These are phyloP conservation scores for Penicillium digitatum DNA, from an alignment of 2,329 filamentous ascomycete species.

Conservation along the genomic window DNA sequence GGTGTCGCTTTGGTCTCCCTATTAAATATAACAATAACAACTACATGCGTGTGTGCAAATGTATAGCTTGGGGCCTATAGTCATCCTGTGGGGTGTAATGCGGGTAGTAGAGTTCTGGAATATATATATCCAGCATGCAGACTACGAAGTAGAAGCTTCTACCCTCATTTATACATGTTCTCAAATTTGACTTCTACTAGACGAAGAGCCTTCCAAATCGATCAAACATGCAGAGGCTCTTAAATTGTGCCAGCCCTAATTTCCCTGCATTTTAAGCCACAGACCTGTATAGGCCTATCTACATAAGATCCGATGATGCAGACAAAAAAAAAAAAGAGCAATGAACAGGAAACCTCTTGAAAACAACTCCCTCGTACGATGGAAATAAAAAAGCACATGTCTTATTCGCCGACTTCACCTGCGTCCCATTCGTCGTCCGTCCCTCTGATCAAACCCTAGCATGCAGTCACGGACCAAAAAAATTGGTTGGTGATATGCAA, in stretches of 20 bases:
- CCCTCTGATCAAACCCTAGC: constrained; percentile 4
- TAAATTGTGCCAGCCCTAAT: constrained; percentile 2
- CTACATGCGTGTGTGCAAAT: too few relatives aligned
- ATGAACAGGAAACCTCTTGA: constrained; percentile 26
- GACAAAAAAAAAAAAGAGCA: constrained; percentile 18
- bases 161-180: neutral
- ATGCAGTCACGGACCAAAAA: neutral
- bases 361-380: constrained; percentile 34
- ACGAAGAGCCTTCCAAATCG: neutral
- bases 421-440: constrained; percentile 19
- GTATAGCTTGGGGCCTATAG: neutral
- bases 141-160: neutral
- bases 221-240: constrained; percentile 8
- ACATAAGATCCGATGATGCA: constrained; percentile 23
- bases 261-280: constrained; percentile 18
- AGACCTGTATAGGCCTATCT: constrained; percentile 23
- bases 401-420: constrained; percentile 29
- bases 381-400: constrained; percentile 26
- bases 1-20: neutral
- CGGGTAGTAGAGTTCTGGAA: neutral
- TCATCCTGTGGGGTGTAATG: neutral
- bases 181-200: neutral
- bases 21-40: neutral
- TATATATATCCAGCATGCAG: neutral
- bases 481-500: constrained; percentile 3